phyloP scores from a whole-genome alignment of 208 protist species.

The Jaenimonas drosophilae region DNA sequence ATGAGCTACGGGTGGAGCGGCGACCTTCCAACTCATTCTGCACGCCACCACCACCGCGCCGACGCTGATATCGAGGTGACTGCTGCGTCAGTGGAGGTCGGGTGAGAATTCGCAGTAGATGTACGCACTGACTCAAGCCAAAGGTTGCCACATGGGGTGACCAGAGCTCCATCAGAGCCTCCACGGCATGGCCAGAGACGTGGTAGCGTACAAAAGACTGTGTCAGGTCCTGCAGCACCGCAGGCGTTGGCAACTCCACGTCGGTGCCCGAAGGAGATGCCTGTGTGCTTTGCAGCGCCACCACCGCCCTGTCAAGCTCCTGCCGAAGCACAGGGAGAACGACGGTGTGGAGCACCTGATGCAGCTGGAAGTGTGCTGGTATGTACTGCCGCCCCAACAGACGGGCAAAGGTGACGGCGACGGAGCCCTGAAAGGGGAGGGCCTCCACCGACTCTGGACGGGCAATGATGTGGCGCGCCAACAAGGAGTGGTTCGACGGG shows the following conservation, averaged over 20 bases:
- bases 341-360: conserved; percentile 49
- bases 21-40: too few relatives aligned
- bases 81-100: neutral
- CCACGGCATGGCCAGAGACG: neutral
- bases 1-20: too few relatives aligned
- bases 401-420: conserved; percentile 32
- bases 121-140: neutral
- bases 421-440: conserved; percentile 10
- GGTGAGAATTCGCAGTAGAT: neutral
- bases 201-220: conserved; percentile 9
- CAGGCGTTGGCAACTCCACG: neutral
- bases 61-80: too few relatives aligned
- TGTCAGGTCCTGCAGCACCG: conserved; percentile 1
- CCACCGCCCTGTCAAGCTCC: conserved; percentile 12
- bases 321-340: conserved; percentile 41
- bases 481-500: conserved; percentile 20
- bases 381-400: conserved; percentile 37
- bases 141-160: neutral
- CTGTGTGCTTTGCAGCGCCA: conserved; percentile 6
- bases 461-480: conserved; percentile 11
- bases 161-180: neutral
- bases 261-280: neutral
- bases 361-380: conserved; percentile 57
- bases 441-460: conserved; percentile 1
- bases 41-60: too few relatives aligned